Evolutionary conservation across 1,284 basidiomycete genomes (phyloP).

Genomic region (Papiliotrema laurentii): DNA sequence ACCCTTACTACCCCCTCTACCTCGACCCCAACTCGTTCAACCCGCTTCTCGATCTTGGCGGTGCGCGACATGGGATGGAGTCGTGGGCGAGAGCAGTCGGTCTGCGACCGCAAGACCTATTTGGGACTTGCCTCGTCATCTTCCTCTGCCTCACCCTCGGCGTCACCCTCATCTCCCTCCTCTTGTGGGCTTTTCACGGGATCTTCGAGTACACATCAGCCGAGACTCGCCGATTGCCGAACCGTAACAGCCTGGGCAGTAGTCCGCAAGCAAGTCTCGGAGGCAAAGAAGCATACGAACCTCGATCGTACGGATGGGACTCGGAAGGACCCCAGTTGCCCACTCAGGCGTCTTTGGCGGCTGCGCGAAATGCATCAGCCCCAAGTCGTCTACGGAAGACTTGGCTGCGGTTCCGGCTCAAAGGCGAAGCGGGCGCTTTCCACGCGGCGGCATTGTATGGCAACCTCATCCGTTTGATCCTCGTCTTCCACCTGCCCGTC

Average conservation of each 20-base stretch:
- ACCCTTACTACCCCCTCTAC: slow-evolving; percentile 69
- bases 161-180: slow-evolving; percentile 62
- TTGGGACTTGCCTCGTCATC: slow-evolving; percentile 72
- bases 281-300: slow-evolving; percentile 24
- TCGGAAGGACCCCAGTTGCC: slow-evolving; percentile 13
- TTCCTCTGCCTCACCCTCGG: slow-evolving; percentile 75
- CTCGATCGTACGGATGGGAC: slow-evolving; percentile 8
- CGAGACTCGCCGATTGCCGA: neutral
- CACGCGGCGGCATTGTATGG: slow-evolving; percentile 54
- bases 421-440: slow-evolving; percentile 48
- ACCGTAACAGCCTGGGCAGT: slow-evolving; percentile 13
- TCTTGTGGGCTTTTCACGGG: slow-evolving; percentile 67
- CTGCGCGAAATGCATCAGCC: slow-evolving; percentile 3
- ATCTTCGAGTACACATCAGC: slow-evolving; percentile 27
- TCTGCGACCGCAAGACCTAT: slow-evolving; percentile 74
- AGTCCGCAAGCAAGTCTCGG: slow-evolving; percentile 19
- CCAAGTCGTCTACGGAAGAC: slow-evolving; percentile 26
- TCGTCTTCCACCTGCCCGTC: slow-evolving; percentile 89
- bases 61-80: slow-evolving; percentile 57
- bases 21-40: slow-evolving; percentile 60
- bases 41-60: slow-evolving; percentile 36
- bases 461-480: slow-evolving; percentile 81
- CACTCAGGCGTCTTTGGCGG: slow-evolving; percentile 15
- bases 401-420: slow-evolving; percentile 44
- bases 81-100: slow-evolving; percentile 77